Conservation (phyloP, 805 yeast genomes). For the Suhomyces vadensis region DNA sequence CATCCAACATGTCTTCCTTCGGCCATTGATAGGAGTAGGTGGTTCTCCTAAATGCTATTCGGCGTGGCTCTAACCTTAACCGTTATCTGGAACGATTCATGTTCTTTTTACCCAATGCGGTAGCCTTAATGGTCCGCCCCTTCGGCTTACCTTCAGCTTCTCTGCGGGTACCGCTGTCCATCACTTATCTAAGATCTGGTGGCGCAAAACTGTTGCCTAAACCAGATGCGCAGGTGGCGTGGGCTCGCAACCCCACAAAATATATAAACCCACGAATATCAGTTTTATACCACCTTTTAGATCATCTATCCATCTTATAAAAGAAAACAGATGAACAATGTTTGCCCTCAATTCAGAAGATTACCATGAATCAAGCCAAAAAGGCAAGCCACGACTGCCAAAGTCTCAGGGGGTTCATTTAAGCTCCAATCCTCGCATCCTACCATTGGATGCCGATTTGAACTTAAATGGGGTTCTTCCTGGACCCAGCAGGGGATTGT, state of each 20-base stretch:
- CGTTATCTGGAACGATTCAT: too few species aligned
- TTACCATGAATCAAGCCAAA: conserved; percentile 16
- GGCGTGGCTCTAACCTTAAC: too few species aligned
- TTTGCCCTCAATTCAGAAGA: conserved; percentile 16
- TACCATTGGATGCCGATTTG: background rate
- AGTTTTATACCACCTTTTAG: too few species aligned
- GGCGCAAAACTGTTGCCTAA: conserved; percentile 1
- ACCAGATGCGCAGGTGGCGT: conserved; percentile 1
- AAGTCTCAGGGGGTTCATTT: conserved; percentile 20
- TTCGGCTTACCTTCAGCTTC: too few species aligned
- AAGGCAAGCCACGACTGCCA: conserved; percentile 22
- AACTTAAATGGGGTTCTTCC: conserved; percentile 1
- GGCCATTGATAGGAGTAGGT: too few species aligned
- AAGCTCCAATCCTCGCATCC: conserved; percentile 8
- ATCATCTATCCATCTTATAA: background rate
- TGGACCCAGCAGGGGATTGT: conserved; percentile 4
- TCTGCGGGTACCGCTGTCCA: background rate
- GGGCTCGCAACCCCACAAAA: too few species aligned
- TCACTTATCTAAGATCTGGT: background rate
- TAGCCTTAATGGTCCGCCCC: too few species aligned
- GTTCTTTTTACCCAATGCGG: too few species aligned
- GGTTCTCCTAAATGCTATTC: too few species aligned
- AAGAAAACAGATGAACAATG: conserved; percentile 14
- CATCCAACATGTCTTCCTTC: too few species aligned
- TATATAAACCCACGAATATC: too few species aligned